phyloP scores from a whole-genome alignment of 495 filamentous ascomycete genomes.

The Trichoderma reesei region DNA sequence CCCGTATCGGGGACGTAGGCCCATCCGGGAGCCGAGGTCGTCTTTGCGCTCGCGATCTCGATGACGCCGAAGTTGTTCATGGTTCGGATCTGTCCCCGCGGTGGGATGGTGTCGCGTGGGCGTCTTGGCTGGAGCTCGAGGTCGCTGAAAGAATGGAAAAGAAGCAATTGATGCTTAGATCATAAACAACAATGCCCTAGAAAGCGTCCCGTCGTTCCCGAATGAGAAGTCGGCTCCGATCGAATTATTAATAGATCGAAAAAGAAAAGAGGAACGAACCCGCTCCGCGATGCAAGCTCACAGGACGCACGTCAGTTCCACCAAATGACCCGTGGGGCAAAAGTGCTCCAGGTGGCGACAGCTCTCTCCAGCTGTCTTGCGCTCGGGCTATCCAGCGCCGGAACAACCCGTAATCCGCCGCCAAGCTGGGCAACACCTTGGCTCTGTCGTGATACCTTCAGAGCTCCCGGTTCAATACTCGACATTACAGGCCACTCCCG shows the following conservation, averaged over 20 bases:
- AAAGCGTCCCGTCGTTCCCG: not conserved
- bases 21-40: constrained; percentile 68
- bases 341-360: not conserved
- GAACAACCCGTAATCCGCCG: constrained; percentile 8
- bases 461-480: too few relatives aligned
- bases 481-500: too few relatives aligned
- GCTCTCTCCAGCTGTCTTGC: not conserved
- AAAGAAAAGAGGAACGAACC: not conserved
- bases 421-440: not conserved
- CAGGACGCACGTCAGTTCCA: not conserved
- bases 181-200: too few relatives aligned
- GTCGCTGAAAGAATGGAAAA: not conserved
- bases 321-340: not conserved
- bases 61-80: constrained; percentile 58
- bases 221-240: not conserved
- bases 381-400: not conserved
- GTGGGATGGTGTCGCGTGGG: too few relatives aligned
- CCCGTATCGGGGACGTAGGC: constrained; percentile 76
- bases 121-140: not conserved
- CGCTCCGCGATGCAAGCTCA: not conserved
- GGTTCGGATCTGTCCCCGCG: too few relatives aligned
- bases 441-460: too few relatives aligned
- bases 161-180: not conserved
- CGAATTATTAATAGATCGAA: not conserved
- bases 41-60: constrained; percentile 60